Evolutionary conservation across 2,329 filamentous ascomycete genomes (phyloP).

Genomic region (Beauveria varroae): DNA sequence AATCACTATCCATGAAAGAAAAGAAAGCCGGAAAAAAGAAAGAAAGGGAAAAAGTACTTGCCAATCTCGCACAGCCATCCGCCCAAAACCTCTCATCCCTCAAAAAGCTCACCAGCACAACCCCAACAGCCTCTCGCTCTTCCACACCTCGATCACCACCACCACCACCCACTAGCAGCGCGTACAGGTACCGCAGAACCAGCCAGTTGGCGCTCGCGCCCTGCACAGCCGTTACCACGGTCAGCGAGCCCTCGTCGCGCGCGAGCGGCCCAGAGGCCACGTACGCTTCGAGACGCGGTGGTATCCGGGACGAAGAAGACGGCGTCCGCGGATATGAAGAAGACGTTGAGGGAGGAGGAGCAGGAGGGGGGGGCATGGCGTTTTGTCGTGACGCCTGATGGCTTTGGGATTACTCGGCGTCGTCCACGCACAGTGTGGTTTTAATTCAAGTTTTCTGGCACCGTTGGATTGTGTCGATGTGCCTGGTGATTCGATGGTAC

Average conservation of each 20-base stretch:
- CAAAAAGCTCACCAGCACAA: slow-evolving; percentile 79
- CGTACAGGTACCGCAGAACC: slow-evolving; percentile 44
- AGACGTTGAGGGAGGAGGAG: neutral
- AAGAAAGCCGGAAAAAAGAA: too few species aligned
- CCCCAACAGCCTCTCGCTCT: slow-evolving; percentile 30
- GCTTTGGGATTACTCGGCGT: too few species aligned
- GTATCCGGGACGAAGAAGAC: slow-evolving; percentile 35
- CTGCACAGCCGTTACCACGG: slow-evolving; percentile 61
- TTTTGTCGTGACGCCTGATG: neutral
- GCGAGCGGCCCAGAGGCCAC: slow-evolving; percentile 40
- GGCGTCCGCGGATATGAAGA: neutral
- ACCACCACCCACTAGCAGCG: slow-evolving; percentile 15
- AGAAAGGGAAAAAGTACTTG: slow-evolving; percentile 23
- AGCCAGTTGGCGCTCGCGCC: slow-evolving; percentile 61
- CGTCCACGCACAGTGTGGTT: too few species aligned
- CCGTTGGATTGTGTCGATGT: neutral
- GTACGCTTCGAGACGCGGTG: slow-evolving; percentile 58
- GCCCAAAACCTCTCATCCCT: slow-evolving; percentile 74
- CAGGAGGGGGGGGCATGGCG: neutral
- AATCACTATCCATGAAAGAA: neutral
- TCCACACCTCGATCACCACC: slow-evolving; percentile 13
- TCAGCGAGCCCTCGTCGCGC: slow-evolving; percentile 44
- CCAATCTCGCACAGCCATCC: slow-evolving; percentile 59
- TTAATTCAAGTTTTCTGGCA: neutral
- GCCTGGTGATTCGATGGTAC: too few species aligned